A percentile compares a stretch with the other conserved stretches of the same genome.
phyloP scores from a whole-genome alignment of 148 eudicot species.

The Vaccinium corymbosum region DNA sequence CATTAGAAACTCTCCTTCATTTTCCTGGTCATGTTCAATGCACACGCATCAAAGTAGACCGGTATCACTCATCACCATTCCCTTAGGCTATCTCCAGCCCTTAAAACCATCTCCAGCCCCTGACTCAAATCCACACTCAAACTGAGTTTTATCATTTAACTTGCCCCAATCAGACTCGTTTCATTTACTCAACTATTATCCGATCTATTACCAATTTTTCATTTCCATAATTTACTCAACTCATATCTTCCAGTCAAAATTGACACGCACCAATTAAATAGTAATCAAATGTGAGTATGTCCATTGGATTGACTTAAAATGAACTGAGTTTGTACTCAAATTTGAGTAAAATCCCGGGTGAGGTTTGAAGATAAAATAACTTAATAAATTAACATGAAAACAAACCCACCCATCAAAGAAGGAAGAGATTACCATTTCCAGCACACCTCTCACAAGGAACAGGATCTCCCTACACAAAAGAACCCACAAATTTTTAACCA shows the following conservation, averaged over 20 bases:
- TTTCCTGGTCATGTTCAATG: not conserved
- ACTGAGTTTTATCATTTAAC: not conserved
- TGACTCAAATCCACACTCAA: not conserved
- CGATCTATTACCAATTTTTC: not conserved
- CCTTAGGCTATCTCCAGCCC: not conserved
- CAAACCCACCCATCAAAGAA: not conserved
- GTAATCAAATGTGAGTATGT: not conserved
- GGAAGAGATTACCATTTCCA: slow-evolving; percentile 62
- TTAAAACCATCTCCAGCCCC: not conserved
- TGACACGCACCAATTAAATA: too few species aligned
- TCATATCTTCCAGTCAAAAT: not conserved
- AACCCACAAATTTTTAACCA: not conserved
- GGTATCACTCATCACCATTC: not conserved
- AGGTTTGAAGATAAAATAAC: not conserved
- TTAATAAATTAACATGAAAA: not conserved
- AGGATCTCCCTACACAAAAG: slow-evolving; percentile 74
- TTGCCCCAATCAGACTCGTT: not conserved
- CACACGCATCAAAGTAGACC: not conserved
- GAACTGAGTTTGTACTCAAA: not conserved
- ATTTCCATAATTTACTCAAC: not conserved
- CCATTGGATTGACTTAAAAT: too few species aligned
- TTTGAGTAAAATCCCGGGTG: not conserved
- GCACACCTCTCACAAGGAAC: slow-evolving; percentile 84
- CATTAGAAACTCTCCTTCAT: not conserved
- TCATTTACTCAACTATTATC: not conserved